These are phyloP conservation scores for Fonsecaea pedrosoi DNA, from an alignment of 2,329 filamentous ascomycete genomes.

Conservation along the genomic window DNA sequence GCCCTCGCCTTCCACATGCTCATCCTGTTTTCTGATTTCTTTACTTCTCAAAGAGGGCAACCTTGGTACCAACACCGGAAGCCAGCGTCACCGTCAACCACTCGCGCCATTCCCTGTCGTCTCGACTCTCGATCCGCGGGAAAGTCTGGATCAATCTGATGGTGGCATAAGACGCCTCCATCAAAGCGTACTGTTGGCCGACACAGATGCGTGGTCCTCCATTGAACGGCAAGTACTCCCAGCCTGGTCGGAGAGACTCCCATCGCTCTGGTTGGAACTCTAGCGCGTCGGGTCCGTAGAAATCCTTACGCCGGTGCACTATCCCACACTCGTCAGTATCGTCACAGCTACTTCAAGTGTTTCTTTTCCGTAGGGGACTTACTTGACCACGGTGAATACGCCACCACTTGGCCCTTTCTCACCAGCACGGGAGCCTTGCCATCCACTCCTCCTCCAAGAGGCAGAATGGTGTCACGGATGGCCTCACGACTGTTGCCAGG, in stretches of 20 bases:
- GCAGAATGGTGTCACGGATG: slow-evolving; percentile 53
- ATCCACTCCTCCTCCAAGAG: slow-evolving; percentile 57
- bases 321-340: background rate
- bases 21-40: background rate
- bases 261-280: slow-evolving; percentile 49
- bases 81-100: slow-evolving; percentile 80
- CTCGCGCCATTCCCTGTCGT: slow-evolving; percentile 56
- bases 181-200: slow-evolving; percentile 79
- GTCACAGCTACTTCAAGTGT: background rate
- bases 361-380: background rate
- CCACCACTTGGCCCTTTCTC: slow-evolving; percentile 53
- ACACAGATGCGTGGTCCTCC: slow-evolving; percentile 42
- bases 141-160: slow-evolving; percentile 76
- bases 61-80: slow-evolving; percentile 74
- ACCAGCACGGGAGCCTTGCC: slow-evolving; percentile 57
- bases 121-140: slow-evolving; percentile 61
- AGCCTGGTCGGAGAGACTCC: slow-evolving; percentile 42
- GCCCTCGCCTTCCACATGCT: background rate
- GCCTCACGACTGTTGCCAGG: slow-evolving; percentile 50
- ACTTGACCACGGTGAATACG: slow-evolving; percentile 51
- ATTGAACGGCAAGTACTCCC: slow-evolving; percentile 48
- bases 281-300: slow-evolving; percentile 45
- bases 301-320: slow-evolving; percentile 42
- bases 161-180: slow-evolving; percentile 71
- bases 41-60: slow-evolving; percentile 37